Evolutionary conservation across 1,284 basidiomycete species (phyloP).

Genomic region (Cutaneotrichosporon cavernicola): DNA sequence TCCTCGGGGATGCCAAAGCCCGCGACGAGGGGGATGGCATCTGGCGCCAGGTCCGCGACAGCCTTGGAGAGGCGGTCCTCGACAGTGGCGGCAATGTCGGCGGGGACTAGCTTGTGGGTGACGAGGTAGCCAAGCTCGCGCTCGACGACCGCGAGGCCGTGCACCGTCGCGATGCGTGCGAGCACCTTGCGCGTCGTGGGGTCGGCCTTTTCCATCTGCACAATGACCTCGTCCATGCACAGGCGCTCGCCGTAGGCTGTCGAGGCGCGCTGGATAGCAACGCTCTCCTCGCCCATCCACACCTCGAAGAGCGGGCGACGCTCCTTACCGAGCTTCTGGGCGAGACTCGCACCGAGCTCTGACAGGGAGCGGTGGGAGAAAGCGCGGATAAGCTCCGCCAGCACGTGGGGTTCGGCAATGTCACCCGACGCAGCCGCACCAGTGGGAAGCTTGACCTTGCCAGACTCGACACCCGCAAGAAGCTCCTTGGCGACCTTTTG

Average conservation of each 20-base stretch:
- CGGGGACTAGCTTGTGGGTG: conserved; percentile 8
- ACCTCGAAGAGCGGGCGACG: conserved; percentile 17
- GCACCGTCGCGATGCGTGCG: conserved; percentile 11
- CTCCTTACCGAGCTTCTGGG: conserved; percentile 17
- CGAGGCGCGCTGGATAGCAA: conserved; percentile 14
- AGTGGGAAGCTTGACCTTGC: conserved; percentile 12
- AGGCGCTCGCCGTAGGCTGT: conserved; percentile 21
- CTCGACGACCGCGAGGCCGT: conserved; percentile 20
- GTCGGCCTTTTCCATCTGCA: conserved; percentile 5
- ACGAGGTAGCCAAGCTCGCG: conserved; percentile 20
- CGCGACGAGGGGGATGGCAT: conserved; percentile 15
- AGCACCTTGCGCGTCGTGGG: conserved; percentile 9
- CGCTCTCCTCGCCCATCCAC: conserved; percentile 23
- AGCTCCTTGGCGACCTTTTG: conserved; percentile 25
- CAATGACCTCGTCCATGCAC: conserved; percentile 19
- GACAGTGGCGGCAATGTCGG: conserved; percentile 7
- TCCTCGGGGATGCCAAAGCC: conserved; percentile 19
- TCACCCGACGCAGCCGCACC: background rate
- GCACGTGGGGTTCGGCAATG: conserved; percentile 7
- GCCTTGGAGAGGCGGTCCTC: conserved; percentile 10
- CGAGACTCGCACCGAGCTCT: conserved; percentile 12
- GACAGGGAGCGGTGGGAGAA: conserved; percentile 7
- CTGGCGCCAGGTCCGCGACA: conserved; percentile 7
- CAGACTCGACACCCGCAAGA: conserved; percentile 14
- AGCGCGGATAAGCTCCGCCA: conserved; percentile 17